Evolutionary conservation across 2,329 filamentous ascomycete genomes (phyloP).

Genomic region (Zymoseptoria ardabiliae): DNA sequence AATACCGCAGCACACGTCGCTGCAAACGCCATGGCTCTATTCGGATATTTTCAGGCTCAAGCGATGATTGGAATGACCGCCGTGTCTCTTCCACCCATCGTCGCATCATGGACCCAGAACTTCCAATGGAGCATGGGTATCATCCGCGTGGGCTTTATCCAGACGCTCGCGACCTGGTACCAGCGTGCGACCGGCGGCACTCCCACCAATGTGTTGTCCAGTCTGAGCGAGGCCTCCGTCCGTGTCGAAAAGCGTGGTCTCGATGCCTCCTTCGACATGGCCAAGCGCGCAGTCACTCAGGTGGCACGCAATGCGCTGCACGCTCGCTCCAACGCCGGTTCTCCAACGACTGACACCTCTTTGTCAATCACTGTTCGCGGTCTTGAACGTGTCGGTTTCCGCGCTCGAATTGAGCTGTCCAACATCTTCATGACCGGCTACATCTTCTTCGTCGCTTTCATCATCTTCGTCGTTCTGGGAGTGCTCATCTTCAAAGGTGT

Average conservation of each 20-base stretch:
- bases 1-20: slow-evolving; percentile 94
- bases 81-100: slow-evolving; percentile 76
- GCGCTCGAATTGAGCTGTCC: slow-evolving; percentile 73
- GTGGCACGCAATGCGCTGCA: slow-evolving; percentile 38
- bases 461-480: slow-evolving; percentile 63
- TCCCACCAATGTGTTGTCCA: slow-evolving; percentile 69
- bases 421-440: slow-evolving; percentile 92
- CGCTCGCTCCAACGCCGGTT: slow-evolving; percentile 21
- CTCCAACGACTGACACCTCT: slow-evolving; percentile 25
- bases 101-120: slow-evolving; percentile 90
- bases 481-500: slow-evolving; percentile 74
- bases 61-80: slow-evolving; percentile 82
- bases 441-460: slow-evolving; percentile 80
- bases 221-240: slow-evolving; percentile 69
- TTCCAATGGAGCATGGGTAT: slow-evolving; percentile 99
- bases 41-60: slow-evolving; percentile 89
- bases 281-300: slow-evolving; percentile 46
- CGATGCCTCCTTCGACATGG: slow-evolving; percentile 38
- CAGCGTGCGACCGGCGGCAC: slow-evolving; percentile 86
- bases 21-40: slow-evolving; percentile 86
- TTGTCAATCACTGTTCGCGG: slow-evolving; percentile 57
- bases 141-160: slow-evolving; percentile 78
- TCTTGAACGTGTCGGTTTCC: slow-evolving; percentile 84
- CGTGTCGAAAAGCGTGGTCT: slow-evolving; percentile 66
- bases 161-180: slow-evolving; percentile 89